A percentile compares a stretch with the other conserved stretches of the same genome.
phyloP scores from a whole-genome alignment of 2,329 filamentous ascomycete genomes.

The Immersiporthe knoxdaviesiana region DNA sequence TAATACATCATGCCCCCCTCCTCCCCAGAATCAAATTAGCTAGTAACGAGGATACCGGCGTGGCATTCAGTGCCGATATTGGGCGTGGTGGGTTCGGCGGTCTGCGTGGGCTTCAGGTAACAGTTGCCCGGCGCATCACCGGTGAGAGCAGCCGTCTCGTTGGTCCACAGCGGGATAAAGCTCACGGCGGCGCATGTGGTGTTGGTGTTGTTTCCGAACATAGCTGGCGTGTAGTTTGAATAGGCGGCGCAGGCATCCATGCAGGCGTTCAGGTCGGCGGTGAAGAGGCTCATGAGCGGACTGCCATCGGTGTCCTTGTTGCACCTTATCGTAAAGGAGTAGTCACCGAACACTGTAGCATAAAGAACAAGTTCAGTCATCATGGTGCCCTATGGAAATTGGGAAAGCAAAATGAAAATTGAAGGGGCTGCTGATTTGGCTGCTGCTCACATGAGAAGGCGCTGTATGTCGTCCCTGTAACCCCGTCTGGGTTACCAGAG shows the following conservation, averaged over 20 bases:
- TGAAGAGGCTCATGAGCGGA: conserved; percentile 47
- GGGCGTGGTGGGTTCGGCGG: conserved; percentile 39
- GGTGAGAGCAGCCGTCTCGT: conserved; percentile 38
- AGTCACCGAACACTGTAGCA: conserved; percentile 41
- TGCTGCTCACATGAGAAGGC: conserved; percentile 41
- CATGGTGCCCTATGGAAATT: too few species aligned
- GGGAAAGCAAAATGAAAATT: too few species aligned
- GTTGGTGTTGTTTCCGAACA: conserved; percentile 36
- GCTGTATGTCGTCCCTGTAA: conserved; percentile 45
- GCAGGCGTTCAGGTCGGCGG: conserved; percentile 47
- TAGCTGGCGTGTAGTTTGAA: conserved; percentile 37
- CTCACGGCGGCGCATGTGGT: conserved; percentile 45
- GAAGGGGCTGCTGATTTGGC: too few species aligned
- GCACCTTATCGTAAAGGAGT: conserved; percentile 48
- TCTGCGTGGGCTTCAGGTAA: conserved; percentile 44
- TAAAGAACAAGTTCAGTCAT: too few species aligned
- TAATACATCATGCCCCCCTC: background rate
- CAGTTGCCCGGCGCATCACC: conserved; percentile 49
- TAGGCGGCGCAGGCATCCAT: conserved; percentile 53
- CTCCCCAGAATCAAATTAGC: background rate
- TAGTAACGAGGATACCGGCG: conserved; percentile 37
- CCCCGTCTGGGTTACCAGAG: conserved; percentile 39
- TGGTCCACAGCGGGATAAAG: conserved; percentile 49
- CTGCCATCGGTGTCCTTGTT: conserved; percentile 45
- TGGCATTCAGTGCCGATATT: conserved; percentile 43